Base-by-base conservation (phyloP, 2,329 filamentous ascomycete species). In the Fusarium sp. region DNA sequence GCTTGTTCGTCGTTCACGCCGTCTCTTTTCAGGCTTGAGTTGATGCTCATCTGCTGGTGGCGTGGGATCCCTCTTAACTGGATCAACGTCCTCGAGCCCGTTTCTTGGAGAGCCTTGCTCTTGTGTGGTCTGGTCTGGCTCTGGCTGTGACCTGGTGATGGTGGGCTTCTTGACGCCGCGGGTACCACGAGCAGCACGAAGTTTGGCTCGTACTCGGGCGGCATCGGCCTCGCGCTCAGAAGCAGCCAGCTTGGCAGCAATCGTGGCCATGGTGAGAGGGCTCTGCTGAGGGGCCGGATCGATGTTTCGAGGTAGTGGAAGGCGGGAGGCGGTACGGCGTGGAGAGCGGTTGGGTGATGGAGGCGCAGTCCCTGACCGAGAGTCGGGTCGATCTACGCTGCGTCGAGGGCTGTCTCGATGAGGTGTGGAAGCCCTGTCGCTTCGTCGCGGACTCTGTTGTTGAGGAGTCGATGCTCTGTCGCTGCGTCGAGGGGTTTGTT, bases 191-290 rank as follows among this genome's bases (percentile, higher is more conserved):
- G 88, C 88, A 1, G 90, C 90, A 75, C 86, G 88, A 34, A 92
- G 85, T 79, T 92, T 92, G 4, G 91, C 91, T 5, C 90, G 84
- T 0, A 92, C 89, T 27, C 90, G 86, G 1, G 90, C 90, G 1
- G 90, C 90, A 72, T 92, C 90, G 5, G 91, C 91, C 63, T 92
- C 90, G 20, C 89, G 85, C 73, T 92, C 91, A 0, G 90, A 89
- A 2, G 91, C 90, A 1, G 90, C 91, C 0, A 92, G 84, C 80
- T 92, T 92, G 32, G 90, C 89, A 0, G 89, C 88, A 70, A 92
- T 92, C 37, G 84, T 87, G 10, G 89, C 88, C 87, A 91, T 91
- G 23, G 88, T 91, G 5, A 92, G 80, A 0, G 90, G 90, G 32
- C 87, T 90, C 72, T 91, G 89, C 58, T 88, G 86, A 6, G 84